Conservation (phyloP, 257 asterid species). For the Nicotiana otophora region DNA sequence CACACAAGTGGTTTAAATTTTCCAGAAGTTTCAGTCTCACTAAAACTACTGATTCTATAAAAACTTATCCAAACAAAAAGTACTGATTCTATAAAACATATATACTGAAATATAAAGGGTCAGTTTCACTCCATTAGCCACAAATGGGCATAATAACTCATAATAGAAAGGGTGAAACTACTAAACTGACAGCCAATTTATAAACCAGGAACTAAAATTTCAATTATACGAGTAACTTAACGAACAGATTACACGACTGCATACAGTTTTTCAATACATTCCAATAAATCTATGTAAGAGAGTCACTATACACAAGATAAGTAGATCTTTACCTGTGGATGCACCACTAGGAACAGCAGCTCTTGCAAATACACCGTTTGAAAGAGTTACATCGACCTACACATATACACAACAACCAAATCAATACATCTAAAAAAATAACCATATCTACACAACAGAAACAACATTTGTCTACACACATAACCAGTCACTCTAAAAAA, state of each 20-base stretch:
- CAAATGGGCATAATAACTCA: neutral
- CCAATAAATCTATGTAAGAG: neutral
- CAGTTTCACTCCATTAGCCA: neutral
- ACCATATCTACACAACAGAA: neutral
- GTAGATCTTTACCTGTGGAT: constrained; percentile 63
- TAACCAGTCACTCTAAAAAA: neutral
- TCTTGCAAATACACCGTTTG: constrained; percentile 57
- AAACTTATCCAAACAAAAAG: no score
- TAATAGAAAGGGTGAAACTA: no score
- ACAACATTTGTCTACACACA: neutral
- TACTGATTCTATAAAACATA: no score
- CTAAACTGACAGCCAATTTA: no score
- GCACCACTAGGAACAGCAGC: constrained; percentile 98
- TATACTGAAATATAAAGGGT: neutral
- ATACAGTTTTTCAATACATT: neutral
- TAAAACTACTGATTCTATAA: no score
- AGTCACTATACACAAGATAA: neutral
- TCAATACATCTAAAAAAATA: neutral
- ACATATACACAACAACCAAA: neutral
- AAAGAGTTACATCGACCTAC: constrained; percentile 64
- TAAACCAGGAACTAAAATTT: neutral
- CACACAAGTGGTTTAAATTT: neutral
- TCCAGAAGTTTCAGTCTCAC: neutral
- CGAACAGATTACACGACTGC: neutral
- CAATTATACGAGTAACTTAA: neutral